Base-by-base conservation (phyloP, 75 land plant species). In the Picea glauca region DNA sequence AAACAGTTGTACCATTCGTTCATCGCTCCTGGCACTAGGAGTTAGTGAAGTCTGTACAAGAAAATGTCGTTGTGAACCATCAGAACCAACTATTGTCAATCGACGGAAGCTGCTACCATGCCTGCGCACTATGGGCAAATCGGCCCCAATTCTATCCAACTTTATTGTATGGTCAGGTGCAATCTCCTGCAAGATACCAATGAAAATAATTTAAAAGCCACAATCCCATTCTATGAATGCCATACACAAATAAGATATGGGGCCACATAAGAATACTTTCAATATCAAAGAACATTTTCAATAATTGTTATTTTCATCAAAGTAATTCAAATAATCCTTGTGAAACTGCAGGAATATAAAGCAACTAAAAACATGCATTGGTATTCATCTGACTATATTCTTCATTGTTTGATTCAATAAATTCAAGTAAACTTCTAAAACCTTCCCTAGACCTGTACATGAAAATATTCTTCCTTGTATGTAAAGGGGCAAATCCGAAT, bases 51-150 rank as follows among this genome's bases (percentile, higher is more conserved):
- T 98, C 63, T 98, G 99, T 43, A 98, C 96, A 79, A 98, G 90
- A 85, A 98, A 98, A 82, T 98, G 99, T 11, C 90, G 88, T 60
- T 92, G 96, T 57, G 99, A 98, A 57, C 99, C 99, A 90, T 98
- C 99, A 83, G 92, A 93, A 2, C 99, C 99, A 74, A 98, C 89
- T 67, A 98, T 83, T 21, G 96, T 98, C 78, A 98, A 80, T 40
- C 99, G 90, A 8, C 99, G 96, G 83, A 93, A 94, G 81, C 99
- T 98, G 86, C 96, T 95, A 32, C 99, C 99, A 89, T 98, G 99
- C 79, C 99, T 83, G 66, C 98, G 83, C n/a, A 98, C 99, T 68
- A 95, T 98, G 57, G 99, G 98, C 57, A 98, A 90, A 82, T 98
- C 99, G 59, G 99, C 90, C 50, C 96, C 99, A 83, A 98, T 87